phyloP scores from a whole-genome alignment of 352 stramenopile genomes.

The Phytopythium aichiense region DNA sequence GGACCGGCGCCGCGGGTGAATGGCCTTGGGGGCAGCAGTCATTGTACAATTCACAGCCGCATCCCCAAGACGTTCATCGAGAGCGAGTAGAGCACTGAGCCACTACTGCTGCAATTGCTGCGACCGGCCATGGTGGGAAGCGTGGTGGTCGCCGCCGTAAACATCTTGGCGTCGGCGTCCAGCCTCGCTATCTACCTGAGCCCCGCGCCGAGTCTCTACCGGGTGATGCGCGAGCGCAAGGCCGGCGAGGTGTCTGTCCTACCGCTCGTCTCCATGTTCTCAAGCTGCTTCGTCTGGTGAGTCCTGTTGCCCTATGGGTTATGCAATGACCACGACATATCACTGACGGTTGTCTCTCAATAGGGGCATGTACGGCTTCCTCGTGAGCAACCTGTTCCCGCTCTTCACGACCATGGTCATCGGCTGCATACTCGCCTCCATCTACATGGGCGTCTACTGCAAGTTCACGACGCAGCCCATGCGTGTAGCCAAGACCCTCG shows the following conservation, averaged over 20 bases:
- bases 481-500: slow-evolving; percentile 28
- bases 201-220: slow-evolving; percentile 14
- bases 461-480: slow-evolving; percentile 22
- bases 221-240: slow-evolving; percentile 13
- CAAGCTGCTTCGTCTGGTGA: slow-evolving; percentile 16
- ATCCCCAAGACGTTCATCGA: not conserved
- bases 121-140: not conserved
- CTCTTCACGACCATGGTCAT: slow-evolving; percentile 29
- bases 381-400: slow-evolving; percentile 25
- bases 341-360: not conserved
- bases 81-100: not conserved
- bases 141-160: not conserved
- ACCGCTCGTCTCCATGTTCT: slow-evolving; percentile 18
- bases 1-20: not conserved
- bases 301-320: not conserved
- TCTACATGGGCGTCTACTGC: slow-evolving; percentile 31
- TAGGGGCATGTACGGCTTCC: slow-evolving; percentile 8
- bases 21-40: not conserved
- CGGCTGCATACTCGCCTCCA: slow-evolving; percentile 20
- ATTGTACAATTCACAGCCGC: not conserved
- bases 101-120: not conserved
- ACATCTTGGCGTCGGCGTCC: slow-evolving; percentile 13
- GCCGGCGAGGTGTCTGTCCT: slow-evolving; percentile 16
- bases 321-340: not conserved
- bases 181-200: slow-evolving; percentile 18